Evolutionary conservation across 2,329 filamentous ascomycete genomes (phyloP).

Genomic region (Verticillium longisporum): DNA sequence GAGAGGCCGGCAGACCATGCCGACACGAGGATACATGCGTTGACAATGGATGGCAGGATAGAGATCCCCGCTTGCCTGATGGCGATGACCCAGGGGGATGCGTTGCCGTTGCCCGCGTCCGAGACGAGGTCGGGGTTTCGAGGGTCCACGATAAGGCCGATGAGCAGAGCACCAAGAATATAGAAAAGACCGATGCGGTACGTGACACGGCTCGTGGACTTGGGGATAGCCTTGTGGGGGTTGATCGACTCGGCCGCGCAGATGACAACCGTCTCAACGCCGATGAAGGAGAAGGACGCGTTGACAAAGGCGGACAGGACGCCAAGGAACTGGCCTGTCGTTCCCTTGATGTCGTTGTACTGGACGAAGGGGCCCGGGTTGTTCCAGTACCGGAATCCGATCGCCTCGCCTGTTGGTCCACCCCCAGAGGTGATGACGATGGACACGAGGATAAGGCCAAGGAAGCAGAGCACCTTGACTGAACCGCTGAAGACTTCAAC

Average conservation of each 20-base stretch:
- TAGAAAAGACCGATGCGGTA: constrained; percentile 17
- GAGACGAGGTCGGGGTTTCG: constrained; percentile 12
- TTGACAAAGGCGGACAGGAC: constrained; percentile 8
- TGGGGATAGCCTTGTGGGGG: constrained; percentile 16
- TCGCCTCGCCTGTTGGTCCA: constrained; percentile 46
- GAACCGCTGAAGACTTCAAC: constrained; percentile 70
- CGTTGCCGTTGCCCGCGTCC: constrained; percentile 32
- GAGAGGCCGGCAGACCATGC: constrained; percentile 66
- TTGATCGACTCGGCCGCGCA: constrained; percentile 16
- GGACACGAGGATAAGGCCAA: constrained; percentile 71
- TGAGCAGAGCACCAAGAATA: constrained; percentile 13
- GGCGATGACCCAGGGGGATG: constrained; percentile 44
- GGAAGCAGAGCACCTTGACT: constrained; percentile 64
- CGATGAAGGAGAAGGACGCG: constrained; percentile 10
- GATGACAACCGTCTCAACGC: constrained; percentile 21
- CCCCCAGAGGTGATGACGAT: constrained; percentile 64
- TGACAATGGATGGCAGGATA: constrained; percentile 45
- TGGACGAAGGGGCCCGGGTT: constrained; percentile 44
- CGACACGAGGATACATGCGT: constrained; percentile 61
- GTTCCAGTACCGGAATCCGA: constrained; percentile 55
- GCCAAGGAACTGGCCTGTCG: constrained; percentile 42
- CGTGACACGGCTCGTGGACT: constrained; percentile 17
- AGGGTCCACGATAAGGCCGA: constrained; percentile 14
- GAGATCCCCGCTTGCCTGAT: constrained; percentile 43
- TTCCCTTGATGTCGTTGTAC: constrained; percentile 41